Base-by-base conservation (phyloP, 2,329 filamentous ascomycete genomes). In the Cladophialophora immunda region DNA sequence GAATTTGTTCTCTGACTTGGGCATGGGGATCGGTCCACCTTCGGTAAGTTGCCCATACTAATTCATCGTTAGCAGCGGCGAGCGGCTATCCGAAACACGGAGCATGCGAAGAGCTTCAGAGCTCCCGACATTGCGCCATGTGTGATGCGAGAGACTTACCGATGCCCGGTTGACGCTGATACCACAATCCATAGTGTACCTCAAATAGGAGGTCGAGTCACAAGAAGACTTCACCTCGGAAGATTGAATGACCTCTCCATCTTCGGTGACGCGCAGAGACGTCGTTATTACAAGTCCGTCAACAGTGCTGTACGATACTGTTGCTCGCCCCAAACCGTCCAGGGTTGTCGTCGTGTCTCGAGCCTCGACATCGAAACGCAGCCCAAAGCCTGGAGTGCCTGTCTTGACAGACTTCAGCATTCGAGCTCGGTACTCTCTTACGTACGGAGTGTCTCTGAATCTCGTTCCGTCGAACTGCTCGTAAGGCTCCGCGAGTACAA, bases 141-240 rank as follows among this genome's bases (percentile, higher is more conserved):
- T 22, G 3, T 25, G 8, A 25, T 25, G 7, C 19, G n/a, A 25
- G 5, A 22, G 3, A 47, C 41, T 22, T 25, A 47, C 41, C n/a
- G 65, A 67, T 4, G 65, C 65, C 19, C 65, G 60, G 47, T 67
- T 67, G 32, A 67, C 55, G 34, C 65, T 67, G 55, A 67, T 59
- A 22, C 65, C 60, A 27, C 30, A 59, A 29, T 67, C 60, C 53
- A 67, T 58, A 5, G 55, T 45, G 36, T 54, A 67, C 15, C 17
- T 63, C 19, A 67, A 6, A 13, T 25, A 34, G 54, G 22, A 32
- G 9, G 38, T 25, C 7, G 47, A 45, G 22, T 63, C n/a, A 9
- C n/a, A 32, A 17, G 27, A 50, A 13, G 65, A 63, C 27, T 6
- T 63, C 54, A 67, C 58, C 55, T 67, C 52, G 4, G 59, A 62